A percentile compares a stretch with the other conserved stretches of the same genome.
Conservation (phyloP, 208 protist genomes). For the Angomonas deanei region DNA sequence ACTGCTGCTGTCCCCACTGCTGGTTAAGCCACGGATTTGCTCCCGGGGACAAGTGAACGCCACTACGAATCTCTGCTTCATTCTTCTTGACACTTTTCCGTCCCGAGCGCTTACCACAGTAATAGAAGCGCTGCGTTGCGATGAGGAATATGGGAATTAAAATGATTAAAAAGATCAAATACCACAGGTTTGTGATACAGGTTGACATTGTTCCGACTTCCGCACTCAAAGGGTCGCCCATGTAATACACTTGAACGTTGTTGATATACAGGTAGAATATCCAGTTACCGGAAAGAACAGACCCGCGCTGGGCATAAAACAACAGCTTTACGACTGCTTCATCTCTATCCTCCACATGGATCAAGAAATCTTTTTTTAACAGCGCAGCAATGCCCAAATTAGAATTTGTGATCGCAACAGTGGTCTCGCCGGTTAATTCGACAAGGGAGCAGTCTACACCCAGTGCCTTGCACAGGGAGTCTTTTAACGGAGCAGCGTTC, state of each 20-base stretch:
- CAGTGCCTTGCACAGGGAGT: neutral
- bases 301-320: constrained; percentile 33
- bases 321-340: constrained; percentile 36
- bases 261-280: constrained; percentile 36
- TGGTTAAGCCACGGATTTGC: neutral
- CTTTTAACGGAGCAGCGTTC: neutral
- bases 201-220: constrained; percentile 23
- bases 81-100: constrained; percentile 29
- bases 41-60: constrained; percentile 21
- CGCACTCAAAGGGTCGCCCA: constrained; percentile 12
- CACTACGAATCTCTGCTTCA: constrained; percentile 70
- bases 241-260: constrained; percentile 37
- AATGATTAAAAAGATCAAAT: constrained; percentile 79
- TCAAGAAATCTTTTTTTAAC: constrained; percentile 6
- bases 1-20: constrained; percentile 8
- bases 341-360: neutral
- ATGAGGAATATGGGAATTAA: constrained; percentile 58
- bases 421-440: too few species aligned
- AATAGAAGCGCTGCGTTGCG: constrained; percentile 38
- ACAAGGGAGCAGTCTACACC: neutral
- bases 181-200: constrained; percentile 70
- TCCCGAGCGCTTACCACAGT: constrained; percentile 40
- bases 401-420: too few species aligned
- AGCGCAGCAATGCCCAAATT: too few species aligned
- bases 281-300: constrained; percentile 28